Conservation (phyloP, 768 basidiomycete genomes). For the Piloderma croceum region DNA sequence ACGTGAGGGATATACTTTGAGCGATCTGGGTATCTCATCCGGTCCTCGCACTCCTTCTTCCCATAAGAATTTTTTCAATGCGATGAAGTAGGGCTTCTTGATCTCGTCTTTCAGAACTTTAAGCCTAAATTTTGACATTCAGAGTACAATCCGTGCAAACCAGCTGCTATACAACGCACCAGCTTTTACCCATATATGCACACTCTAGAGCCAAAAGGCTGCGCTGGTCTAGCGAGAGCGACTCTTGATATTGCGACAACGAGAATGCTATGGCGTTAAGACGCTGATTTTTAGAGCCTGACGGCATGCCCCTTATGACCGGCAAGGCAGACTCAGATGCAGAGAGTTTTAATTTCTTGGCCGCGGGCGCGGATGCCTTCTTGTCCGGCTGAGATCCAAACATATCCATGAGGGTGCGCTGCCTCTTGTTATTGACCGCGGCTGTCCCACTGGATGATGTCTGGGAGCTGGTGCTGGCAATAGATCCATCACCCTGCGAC, state of each 20-base stretch:
- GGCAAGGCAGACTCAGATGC: constrained; percentile 8
- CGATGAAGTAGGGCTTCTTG: constrained; percentile 69
- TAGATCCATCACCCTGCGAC: constrained; percentile 3
- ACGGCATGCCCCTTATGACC: constrained; percentile 24
- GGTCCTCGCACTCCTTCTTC: constrained; percentile 54
- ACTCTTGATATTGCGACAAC: constrained; percentile 42
- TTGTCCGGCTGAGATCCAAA: constrained; percentile 31
- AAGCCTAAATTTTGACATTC: constrained; percentile 46
- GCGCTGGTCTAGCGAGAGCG: constrained; percentile 53
- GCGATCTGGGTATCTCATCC: constrained; percentile 37
- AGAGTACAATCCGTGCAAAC: constrained; percentile 4
- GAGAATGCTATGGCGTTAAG: constrained; percentile 72
- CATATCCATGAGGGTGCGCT: constrained; percentile 65
- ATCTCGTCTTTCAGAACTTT: constrained; percentile 71
- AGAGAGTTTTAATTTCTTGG: constrained; percentile 46
- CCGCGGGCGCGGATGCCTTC: constrained; percentile 20
- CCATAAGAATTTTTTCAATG: constrained; percentile 66
- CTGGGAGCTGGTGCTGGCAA: constrained; percentile 17
- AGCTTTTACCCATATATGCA: constrained; percentile 68
- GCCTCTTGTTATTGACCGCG: constrained; percentile 38
- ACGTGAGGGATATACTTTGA: constrained; percentile 79
- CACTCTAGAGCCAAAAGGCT: constrained; percentile 61
- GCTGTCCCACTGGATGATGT: constrained; percentile 5
- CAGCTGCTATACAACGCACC: constrained; percentile 36
- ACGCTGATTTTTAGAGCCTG: constrained; percentile 18